Percentiles rank a stretch among this genome's conserved stretches.
Conservation (phyloP, 208 protist species). For the Leishmania braziliensis region DNA sequence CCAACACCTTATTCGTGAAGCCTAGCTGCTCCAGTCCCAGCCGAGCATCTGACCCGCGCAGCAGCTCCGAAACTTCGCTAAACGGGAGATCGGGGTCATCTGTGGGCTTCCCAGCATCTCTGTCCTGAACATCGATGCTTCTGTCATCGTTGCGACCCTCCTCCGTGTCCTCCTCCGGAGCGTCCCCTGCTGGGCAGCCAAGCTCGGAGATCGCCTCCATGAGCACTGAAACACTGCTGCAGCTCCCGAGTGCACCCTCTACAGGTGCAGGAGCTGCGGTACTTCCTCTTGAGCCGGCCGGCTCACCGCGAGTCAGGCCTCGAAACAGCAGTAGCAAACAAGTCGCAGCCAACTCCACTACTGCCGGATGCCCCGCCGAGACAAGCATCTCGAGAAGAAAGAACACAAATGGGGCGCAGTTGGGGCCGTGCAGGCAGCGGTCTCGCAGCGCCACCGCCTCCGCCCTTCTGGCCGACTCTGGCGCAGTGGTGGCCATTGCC, state of each 20-base stretch:
- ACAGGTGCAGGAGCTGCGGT: not conserved
- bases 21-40: slow-evolving; percentile 50
- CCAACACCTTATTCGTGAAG: slow-evolving; percentile 36
- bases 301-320: slow-evolving; percentile 12
- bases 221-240: not conserved
- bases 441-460: slow-evolving; percentile 31
- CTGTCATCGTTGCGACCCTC: slow-evolving; percentile 3
- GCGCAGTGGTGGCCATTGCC: not conserved
- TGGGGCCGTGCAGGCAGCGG: slow-evolving; percentile 49
- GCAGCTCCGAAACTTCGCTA: slow-evolving; percentile 52
- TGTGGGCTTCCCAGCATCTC: not conserved
- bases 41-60: slow-evolving; percentile 45
- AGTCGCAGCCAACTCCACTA: slow-evolving; percentile 29
- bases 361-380: slow-evolving; percentile 35
- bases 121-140: not conserved
- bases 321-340: slow-evolving; percentile 43
- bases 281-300: not conserved
- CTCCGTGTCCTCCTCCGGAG: slow-evolving; percentile 9
- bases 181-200: slow-evolving; percentile 39
- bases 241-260: not conserved
- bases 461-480: not conserved
- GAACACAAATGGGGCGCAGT: slow-evolving; percentile 51
- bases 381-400: slow-evolving; percentile 43
- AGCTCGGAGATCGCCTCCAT: slow-evolving; percentile 46
- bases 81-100: slow-evolving; percentile 43